Evolutionary conservation across 2,329 filamentous ascomycete genomes (phyloP).

Genomic region (Monilinia fructigena): DNA sequence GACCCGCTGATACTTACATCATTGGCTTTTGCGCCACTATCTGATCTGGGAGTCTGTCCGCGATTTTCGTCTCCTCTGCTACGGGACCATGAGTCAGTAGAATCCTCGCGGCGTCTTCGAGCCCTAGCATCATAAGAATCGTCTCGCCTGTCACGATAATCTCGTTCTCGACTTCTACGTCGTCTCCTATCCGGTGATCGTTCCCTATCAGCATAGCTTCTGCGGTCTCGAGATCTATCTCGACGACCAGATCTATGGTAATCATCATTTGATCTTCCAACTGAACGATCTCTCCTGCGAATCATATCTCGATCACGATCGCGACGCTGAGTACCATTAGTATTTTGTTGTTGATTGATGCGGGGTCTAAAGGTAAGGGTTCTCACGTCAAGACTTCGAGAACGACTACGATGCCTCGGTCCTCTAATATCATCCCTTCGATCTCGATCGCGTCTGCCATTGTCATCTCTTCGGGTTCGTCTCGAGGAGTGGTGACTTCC

Average conservation of each 20-base stretch:
- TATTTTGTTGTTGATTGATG: conserved; percentile 28
- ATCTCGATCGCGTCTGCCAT: conserved; percentile 51
- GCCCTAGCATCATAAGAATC: conserved; percentile 64
- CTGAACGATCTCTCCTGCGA: conserved; percentile 67
- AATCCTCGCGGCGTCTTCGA: conserved; percentile 64
- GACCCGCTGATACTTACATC: conserved; percentile 52
- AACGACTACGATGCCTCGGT: conserved; percentile 56
- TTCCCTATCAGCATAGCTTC: conserved; percentile 55
- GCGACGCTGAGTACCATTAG: conserved; percentile 50
- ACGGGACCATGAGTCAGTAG: conserved; percentile 67
- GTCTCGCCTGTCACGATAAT: conserved; percentile 68
- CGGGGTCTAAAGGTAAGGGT: conserved; percentile 28
- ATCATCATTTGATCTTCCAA: conserved; percentile 66
- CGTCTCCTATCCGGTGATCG: conserved; percentile 57
- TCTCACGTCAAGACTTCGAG: conserved; percentile 62
- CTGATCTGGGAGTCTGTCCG: conserved; percentile 52
- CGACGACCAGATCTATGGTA: conserved; percentile 60
- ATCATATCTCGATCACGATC: conserved; percentile 59
- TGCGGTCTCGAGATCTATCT: conserved; percentile 64
- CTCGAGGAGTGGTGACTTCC: conserved; percentile 74
- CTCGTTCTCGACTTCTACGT: conserved; percentile 65
- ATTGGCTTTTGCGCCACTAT: conserved; percentile 47
- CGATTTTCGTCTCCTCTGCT: conserved; percentile 65
- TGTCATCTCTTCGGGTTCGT: conserved; percentile 50
- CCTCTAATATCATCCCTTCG: conserved; percentile 51